Conservation (phyloP, 177 flowering plant species). For the Telopea speciosissima region DNA sequence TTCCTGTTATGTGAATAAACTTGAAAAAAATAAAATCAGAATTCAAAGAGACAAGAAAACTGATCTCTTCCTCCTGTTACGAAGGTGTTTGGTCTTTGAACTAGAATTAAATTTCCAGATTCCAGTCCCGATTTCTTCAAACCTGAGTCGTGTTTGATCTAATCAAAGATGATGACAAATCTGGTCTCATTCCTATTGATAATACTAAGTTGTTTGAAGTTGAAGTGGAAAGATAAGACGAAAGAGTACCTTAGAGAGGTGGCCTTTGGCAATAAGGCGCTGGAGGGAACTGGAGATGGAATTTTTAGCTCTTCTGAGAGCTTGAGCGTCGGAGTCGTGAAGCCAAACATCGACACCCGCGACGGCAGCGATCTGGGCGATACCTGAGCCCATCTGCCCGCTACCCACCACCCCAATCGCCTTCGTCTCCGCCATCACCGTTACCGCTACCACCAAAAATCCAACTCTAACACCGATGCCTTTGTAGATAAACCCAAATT, state of each 20-base stretch:
- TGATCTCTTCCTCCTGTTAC: too few species aligned
- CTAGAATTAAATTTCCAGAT: too few species aligned
- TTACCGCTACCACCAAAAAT: not conserved
- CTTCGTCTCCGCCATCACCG: conserved; percentile 34
- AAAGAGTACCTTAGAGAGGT: conserved; percentile 51
- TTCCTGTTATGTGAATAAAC: conserved; percentile 27
- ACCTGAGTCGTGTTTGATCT: too few species aligned
- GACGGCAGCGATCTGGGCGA: conserved; percentile 75
- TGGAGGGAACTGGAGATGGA: conserved; percentile 44
- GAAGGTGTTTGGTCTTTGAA: too few species aligned
- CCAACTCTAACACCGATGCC: too few species aligned
- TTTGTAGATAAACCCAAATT: too few species aligned
- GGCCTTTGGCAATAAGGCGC: conserved; percentile 56
- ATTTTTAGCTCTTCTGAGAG: conserved; percentile 47
- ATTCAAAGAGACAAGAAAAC: not conserved
- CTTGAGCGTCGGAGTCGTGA: conserved; percentile 49
- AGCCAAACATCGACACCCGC: conserved; percentile 62
- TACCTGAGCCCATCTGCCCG: conserved; percentile 98
- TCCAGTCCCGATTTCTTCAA: too few species aligned
- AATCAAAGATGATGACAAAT: too few species aligned
- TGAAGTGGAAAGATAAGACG: too few species aligned
- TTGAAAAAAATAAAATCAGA: not conserved
- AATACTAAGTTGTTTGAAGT: too few species aligned
- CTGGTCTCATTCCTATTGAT: too few species aligned
- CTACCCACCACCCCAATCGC: conserved; percentile 73